Evolutionary conservation across 495 filamentous ascomycete species (phyloP).

Genomic region (Talaromyces wortmannii): DNA sequence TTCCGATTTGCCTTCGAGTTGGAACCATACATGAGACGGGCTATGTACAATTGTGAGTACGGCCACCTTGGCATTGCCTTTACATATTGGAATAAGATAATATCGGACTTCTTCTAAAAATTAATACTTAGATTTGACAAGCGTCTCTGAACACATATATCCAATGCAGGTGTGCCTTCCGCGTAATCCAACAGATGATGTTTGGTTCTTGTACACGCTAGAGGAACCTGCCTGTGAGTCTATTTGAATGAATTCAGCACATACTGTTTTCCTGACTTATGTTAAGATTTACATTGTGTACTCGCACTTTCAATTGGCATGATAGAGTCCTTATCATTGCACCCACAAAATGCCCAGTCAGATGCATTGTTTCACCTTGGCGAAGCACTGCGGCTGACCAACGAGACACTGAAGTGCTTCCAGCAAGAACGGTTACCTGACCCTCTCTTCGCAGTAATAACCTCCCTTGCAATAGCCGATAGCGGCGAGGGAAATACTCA

Average conservation of each 20-base stretch:
- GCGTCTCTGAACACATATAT: neutral
- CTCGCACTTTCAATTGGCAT: neutral
- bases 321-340: neutral
- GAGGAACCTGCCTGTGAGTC: neutral
- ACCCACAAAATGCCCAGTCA: neutral
- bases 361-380: neutral
- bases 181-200: neutral
- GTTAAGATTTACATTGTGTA: neutral
- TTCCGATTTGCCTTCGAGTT: neutral
- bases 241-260: neutral
- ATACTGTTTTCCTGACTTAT: neutral
- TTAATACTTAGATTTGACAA: neutral
- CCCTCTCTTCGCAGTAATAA: neutral
- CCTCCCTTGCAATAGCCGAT: neutral
- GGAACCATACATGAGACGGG: neutral
- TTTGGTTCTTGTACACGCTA: neutral
- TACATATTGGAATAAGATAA: too few species aligned
- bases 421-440: neutral
- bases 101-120: too few species aligned
- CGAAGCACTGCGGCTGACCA: neutral
- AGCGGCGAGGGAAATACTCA: neutral
- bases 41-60: neutral
- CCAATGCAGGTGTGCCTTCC: neutral
- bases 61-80: neutral
- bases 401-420: neutral